Conservation (phyloP, 495 filamentous ascomycete species). For the Lophiotrema nucula region DNA sequence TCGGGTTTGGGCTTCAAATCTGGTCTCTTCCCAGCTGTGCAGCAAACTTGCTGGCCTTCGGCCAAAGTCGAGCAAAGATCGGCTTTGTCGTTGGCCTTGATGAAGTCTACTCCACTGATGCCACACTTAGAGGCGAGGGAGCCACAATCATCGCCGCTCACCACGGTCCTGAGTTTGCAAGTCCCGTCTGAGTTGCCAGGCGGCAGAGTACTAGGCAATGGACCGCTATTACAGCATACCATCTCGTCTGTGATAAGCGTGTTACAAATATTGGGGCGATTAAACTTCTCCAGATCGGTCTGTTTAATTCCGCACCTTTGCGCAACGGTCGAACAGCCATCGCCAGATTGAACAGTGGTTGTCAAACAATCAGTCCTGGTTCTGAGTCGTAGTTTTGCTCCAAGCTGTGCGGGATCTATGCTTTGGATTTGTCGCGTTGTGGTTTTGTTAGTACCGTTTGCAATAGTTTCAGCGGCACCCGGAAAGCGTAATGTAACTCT, state of each 20-base stretch:
- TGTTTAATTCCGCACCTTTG: slow-evolving; percentile 2
- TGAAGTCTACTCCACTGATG: slow-evolving; percentile 43
- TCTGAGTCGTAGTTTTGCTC: not conserved
- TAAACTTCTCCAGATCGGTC: slow-evolving; percentile 3
- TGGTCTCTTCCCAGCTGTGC: slow-evolving; percentile 43
- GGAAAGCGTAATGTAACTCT: slow-evolving; percentile 7
- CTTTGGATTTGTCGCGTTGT: not conserved
- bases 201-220: slow-evolving; percentile 5
- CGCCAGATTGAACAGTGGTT: not conserved
- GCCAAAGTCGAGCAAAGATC: slow-evolving; percentile 43
- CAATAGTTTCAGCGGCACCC: not conserved
- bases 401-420: not conserved
- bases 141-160: slow-evolving; percentile 45
- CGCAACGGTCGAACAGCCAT: slow-evolving; percentile 1
- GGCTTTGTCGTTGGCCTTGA: slow-evolving; percentile 42
- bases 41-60: slow-evolving; percentile 49
- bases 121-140: slow-evolving; percentile 45
- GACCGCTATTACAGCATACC: slow-evolving; percentile 2
- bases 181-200: slow-evolving; percentile 9
- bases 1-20: slow-evolving; percentile 44
- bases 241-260: not conserved
- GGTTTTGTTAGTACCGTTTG: not conserved
- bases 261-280: slow-evolving; percentile 4
- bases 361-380: slow-evolving; percentile 8
- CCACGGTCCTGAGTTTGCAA: slow-evolving; percentile 3